phyloP scores from a whole-genome alignment of 345 rosid genomes.

The Luvunga scandens region DNA sequence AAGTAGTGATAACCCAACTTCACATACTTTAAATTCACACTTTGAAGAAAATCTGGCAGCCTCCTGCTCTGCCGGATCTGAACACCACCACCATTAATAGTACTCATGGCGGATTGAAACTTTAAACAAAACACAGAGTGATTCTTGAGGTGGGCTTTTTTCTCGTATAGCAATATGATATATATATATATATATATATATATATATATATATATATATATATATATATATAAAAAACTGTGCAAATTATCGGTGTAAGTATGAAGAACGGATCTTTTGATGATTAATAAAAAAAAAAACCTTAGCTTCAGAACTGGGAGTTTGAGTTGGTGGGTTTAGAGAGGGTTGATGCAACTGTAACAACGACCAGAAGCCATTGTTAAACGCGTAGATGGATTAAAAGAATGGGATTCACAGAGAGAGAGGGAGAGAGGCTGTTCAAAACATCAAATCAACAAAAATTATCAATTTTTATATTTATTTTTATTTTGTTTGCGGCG shows the following conservation, averaged over 20 bases:
- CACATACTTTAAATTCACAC: slow-evolving; percentile 83
- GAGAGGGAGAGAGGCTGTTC: background rate
- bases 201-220: too few relatives aligned
- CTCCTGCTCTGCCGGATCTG: slow-evolving; percentile 60
- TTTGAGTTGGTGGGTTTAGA: slow-evolving; percentile 13
- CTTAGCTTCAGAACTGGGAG: background rate
- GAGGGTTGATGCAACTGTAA: slow-evolving; percentile 24
- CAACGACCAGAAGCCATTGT: slow-evolving; percentile 20
- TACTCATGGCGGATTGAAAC: slow-evolving; percentile 31
- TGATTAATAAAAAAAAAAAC: background rate
- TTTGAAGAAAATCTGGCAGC: slow-evolving; percentile 83
- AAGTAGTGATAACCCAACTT: slow-evolving; percentile 88
- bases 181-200: too few relatives aligned
- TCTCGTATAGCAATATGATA: background rate
- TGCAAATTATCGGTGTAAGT: background rate
- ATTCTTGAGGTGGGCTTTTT: slow-evolving; percentile 13
- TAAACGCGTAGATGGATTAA: slow-evolving; percentile 19
- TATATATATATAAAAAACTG: too few relatives aligned
- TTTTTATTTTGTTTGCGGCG: background rate
- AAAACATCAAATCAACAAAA: background rate
- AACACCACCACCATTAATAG: slow-evolving; percentile 45
- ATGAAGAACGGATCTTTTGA: background rate
- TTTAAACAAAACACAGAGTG: background rate
- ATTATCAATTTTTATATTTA: background rate
- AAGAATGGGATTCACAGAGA: background rate